Base-by-base conservation (phyloP, 495 filamentous ascomycete genomes). In the Penicillium samsonianum region DNA sequence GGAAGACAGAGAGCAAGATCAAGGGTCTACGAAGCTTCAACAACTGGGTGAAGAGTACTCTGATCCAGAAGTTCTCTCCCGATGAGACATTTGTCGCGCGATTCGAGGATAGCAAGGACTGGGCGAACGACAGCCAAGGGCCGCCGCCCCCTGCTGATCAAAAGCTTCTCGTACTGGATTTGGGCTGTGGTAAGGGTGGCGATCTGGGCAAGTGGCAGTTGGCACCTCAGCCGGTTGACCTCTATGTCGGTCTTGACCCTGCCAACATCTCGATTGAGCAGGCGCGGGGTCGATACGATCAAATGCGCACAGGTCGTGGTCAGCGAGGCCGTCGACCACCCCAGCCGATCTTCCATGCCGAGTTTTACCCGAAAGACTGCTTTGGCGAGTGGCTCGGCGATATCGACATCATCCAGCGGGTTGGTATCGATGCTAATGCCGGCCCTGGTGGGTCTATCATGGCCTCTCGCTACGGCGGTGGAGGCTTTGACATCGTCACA, bases 41-140 rank as follows among this genome's bases (percentile, higher is more conserved):
- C 74, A 98, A 98, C 69, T 98, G 94, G 94, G 82, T 98, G 70
- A 98, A 98, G 79, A 95, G 90, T 70, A 91, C 88, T 14, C 81
- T 96, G 55, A 97, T 98, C 61, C 92, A 97, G 68, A 98, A 96
- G 67, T 98, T 96, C 73, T 90, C 90, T 3, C 91, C 90, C 0
- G 86, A 87, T 49, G 92, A 96, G 70, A 84, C 88, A 42, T 85
- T 80, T 59, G 67, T 79, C 28, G 71, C 83, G 23, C 65, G 62
- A 26, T 63, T 65, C 41, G 60, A 65, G 35, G 73, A 70, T 51
- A 68, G 64, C 23, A 76, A 75, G 58, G 73, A 79, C 11, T 81
- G 73, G 67, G 76, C 72, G 7, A 83, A 90, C 59, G 80, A 69
- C 41, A 56, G 79, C 31, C 78, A 79, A 23, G 79, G 73, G 14